Evolutionary conservation across 1,139 yeast genomes (phyloP).

Genomic region (Komagataea norvegica): DNA sequence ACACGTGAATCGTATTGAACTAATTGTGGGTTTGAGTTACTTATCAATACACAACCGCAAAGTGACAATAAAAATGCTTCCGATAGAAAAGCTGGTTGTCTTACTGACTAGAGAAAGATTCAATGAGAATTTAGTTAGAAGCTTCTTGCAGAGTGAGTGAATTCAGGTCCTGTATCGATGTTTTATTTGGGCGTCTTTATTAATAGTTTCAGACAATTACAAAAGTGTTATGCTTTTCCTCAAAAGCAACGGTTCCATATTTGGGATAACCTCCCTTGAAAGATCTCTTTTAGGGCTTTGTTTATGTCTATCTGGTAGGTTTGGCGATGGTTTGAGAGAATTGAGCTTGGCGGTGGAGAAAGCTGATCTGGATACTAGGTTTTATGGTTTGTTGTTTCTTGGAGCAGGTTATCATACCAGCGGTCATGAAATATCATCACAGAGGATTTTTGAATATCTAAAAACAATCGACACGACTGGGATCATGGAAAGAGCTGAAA

Average conservation of each 20-base stretch:
- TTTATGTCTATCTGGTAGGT: slow-evolving; percentile 10
- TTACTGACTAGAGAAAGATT: no score
- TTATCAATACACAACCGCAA: no score
- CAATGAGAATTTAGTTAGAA: no score
- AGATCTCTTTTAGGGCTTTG: slow-evolving; percentile 16
- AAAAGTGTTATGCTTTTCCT: slow-evolving; percentile 9
- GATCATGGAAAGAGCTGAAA: no score
- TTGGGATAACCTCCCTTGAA: background rate
- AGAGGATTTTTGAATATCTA: no score
- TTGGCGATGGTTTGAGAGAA: slow-evolving; percentile 18
- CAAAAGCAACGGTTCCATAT: background rate
- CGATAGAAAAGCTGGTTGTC: no score
- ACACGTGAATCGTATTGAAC: no score
- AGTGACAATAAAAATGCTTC: no score
- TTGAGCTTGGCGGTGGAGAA: slow-evolving; percentile 15
- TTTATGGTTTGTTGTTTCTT: slow-evolving; percentile 9
- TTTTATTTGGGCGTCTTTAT: background rate
- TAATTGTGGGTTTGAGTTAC: no score
- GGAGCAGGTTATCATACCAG: slow-evolving; percentile 6
- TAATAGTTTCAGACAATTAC: slow-evolving; percentile 7
- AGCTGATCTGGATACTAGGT: background rate
- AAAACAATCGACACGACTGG: no score
- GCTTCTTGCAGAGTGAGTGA: no score
- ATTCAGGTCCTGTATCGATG: no score
- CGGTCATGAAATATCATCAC: background rate